Evolutionary conservation across 2,329 filamentous ascomycete species (phyloP).

Genomic region (Iodosphaeria phyllophila): DNA sequence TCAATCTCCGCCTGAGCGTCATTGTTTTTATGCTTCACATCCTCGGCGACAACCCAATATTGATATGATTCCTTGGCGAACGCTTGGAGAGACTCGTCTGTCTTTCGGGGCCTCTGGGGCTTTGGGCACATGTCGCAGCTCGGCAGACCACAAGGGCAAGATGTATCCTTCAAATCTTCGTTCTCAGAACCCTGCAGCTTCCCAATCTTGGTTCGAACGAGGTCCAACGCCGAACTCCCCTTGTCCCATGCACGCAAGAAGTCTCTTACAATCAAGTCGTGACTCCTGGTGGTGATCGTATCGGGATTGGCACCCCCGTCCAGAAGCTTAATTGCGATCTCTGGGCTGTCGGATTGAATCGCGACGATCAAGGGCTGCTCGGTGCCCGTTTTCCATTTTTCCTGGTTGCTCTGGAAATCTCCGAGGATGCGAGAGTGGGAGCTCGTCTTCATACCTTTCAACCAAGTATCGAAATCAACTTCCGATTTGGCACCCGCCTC

Average conservation of each 20-base stretch:
- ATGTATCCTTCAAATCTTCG: too few relatives aligned
- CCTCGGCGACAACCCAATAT: slow-evolving; percentile 29
- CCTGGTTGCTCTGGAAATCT: slow-evolving; percentile 26
- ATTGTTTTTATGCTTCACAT: slow-evolving; percentile 16
- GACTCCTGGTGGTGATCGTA: slow-evolving; percentile 24
- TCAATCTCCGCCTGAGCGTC: slow-evolving; percentile 14
- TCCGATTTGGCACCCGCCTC: slow-evolving; percentile 38
- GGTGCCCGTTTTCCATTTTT: slow-evolving; percentile 23
- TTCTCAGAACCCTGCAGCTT: too few relatives aligned
- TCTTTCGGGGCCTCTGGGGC: slow-evolving; percentile 12
- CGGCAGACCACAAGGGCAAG: too few relatives aligned
- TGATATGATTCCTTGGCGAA: slow-evolving; percentile 36
- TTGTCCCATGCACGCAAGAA: not conserved
- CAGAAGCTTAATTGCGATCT: slow-evolving; percentile 38
- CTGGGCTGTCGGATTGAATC: slow-evolving; percentile 24
- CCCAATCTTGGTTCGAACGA: too few relatives aligned
- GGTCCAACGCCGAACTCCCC: not conserved
- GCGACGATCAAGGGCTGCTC: slow-evolving; percentile 53
- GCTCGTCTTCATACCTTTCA: slow-evolving; percentile 26
- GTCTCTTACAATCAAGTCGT: slow-evolving; percentile 5
- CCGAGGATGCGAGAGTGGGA: not conserved
- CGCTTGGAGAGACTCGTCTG: slow-evolving; percentile 32
- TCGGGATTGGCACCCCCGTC: slow-evolving; percentile 47
- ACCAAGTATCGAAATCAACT: slow-evolving; percentile 45
- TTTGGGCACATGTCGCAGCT: too few relatives aligned